phyloP scores from a whole-genome alignment of 2,329 filamentous ascomycete genomes.

The Aspergillus tubingensis region DNA sequence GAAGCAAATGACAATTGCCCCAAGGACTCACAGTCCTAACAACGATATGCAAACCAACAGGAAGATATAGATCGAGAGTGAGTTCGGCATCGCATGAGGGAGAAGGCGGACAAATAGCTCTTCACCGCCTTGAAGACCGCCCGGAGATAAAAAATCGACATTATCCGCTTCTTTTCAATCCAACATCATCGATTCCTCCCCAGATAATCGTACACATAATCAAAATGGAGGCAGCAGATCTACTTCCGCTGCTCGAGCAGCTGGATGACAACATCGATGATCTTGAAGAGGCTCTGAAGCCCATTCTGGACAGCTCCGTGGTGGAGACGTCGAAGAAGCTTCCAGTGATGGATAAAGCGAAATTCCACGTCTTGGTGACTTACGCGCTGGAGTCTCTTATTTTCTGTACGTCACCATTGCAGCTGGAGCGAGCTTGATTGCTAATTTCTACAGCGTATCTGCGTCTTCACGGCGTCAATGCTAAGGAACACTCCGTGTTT shows the following conservation, averaged over 20 bases:
- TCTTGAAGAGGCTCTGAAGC: conserved; percentile 71
- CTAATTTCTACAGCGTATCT: conserved; percentile 62
- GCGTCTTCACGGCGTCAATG: conserved; percentile 74
- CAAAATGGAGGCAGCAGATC: conserved; percentile 58
- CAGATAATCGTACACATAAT: not conserved
- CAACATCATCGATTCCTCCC: conserved; percentile 7
- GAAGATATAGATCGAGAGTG: not conserved
- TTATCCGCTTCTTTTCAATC: conserved; percentile 5
- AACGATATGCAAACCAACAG: not conserved
- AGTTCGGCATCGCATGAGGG: not conserved
- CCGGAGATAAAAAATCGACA: conserved; percentile 23
- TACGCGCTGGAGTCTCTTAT: conserved; percentile 90
- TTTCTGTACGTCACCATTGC: conserved; percentile 63
- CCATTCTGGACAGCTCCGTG: conserved; percentile 68
- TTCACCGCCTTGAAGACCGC: conserved; percentile 27
- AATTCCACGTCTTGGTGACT: conserved; percentile 82
- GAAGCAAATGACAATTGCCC: not conserved
- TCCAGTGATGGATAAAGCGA: conserved; percentile 91
- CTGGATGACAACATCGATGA: conserved; percentile 78
- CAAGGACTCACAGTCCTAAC: not conserved
- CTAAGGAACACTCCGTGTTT: conserved; percentile 83
- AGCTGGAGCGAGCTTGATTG: conserved; percentile 5
- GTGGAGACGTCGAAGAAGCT: conserved; percentile 72
- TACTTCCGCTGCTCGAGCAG: conserved; percentile 69
- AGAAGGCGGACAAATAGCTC: not conserved